Base-by-base conservation (phyloP, 2,329 filamentous ascomycete genomes). In the Colletotrichum brevisporum region DNA sequence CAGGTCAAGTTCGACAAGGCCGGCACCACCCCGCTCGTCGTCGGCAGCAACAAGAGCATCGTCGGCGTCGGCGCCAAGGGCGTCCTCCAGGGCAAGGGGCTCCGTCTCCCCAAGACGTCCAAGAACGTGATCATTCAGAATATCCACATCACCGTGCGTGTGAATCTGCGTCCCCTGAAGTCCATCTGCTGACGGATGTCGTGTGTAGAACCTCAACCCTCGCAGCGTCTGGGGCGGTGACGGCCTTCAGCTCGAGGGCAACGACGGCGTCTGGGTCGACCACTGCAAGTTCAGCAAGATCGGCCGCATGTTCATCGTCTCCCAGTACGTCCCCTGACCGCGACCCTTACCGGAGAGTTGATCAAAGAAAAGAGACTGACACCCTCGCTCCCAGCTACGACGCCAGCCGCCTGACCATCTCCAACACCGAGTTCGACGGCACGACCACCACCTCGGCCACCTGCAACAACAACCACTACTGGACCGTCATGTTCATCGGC, bases 101-200 rank as follows among this genome's bases (percentile, higher is more conserved):
- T 84, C 5, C 74, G 75, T 0, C 72, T 84, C 27, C 70, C 72
- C n/a, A 75, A 74, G 58, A 76, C 75, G n/a, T 77, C 73, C 3
- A 74, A 71, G 57, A 82, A 82, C 67, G 72, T 81, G 8, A 86
- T 90, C 76, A 77, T 83, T 67, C 78, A 83, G 70, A 82, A 82
- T 68, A 73, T 83, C 13, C 60, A 63, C 43, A 58, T 65, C 21
- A 52, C 55, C 18, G 60, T 65, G 27, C 21, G 10, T 26, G 1
- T 16, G 6, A 10, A 15, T 2, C 27, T 31, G 18, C 9, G 8
- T 31, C 21, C 15, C 26, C 82, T 88, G 74, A 87, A 87, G 10
- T 6, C 6, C 4, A 2, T 36, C 6, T 5, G 41, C 48, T 48
- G 18, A 48, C 36, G 12, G n/a, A 64, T 13, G 79, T 47, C 8